These are phyloP conservation scores for Bruguiera gymnorhiza DNA, from an alignment of 345 rosid species.

Conservation along the genomic window DNA sequence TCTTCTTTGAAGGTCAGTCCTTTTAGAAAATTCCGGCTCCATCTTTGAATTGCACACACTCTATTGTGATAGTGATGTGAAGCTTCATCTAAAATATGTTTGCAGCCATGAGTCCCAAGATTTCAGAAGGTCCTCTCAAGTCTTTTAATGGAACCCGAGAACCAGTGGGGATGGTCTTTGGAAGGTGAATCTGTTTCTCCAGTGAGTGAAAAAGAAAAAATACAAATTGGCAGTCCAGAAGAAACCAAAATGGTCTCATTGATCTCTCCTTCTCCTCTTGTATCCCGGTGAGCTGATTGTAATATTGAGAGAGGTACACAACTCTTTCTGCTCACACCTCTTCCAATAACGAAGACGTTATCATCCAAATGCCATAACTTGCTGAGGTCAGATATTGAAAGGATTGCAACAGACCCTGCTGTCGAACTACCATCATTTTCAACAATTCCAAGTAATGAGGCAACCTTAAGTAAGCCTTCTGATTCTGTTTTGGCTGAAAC, in stretches of 20 bases:
- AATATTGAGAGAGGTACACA: constrained; percentile 63
- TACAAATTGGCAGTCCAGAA: constrained; percentile 61
- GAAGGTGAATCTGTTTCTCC: constrained; percentile 23
- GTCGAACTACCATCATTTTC: neutral
- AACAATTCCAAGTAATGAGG: constrained; percentile 34
- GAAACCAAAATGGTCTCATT: constrained; percentile 41
- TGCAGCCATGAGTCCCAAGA: constrained; percentile 89
- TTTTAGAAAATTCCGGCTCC: too few relatives aligned
- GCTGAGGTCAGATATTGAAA: too few relatives aligned
- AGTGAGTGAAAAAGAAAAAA: constrained; percentile 30
- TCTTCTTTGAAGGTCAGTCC: constrained; percentile 26
- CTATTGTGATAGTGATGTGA: neutral
- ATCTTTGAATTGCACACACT: neutral
- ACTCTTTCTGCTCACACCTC: constrained; percentile 78
- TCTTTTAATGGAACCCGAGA: constrained; percentile 19
- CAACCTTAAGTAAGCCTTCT: constrained; percentile 35
- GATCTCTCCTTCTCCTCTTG: constrained; percentile 81
- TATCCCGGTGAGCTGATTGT: constrained; percentile 71
- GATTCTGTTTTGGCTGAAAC: constrained; percentile 19
- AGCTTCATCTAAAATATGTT: constrained; percentile 17
- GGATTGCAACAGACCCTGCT: too few relatives aligned
- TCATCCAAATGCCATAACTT: neutral
- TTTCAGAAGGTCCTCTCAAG: constrained; percentile 41
- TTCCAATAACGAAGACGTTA: constrained; percentile 51
- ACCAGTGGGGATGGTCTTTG: constrained; percentile 25